These are phyloP conservation scores for Lodderomyces pseudojiufengensis DNA, from an alignment of 1,139 yeast species.

Conservation along the genomic window DNA sequence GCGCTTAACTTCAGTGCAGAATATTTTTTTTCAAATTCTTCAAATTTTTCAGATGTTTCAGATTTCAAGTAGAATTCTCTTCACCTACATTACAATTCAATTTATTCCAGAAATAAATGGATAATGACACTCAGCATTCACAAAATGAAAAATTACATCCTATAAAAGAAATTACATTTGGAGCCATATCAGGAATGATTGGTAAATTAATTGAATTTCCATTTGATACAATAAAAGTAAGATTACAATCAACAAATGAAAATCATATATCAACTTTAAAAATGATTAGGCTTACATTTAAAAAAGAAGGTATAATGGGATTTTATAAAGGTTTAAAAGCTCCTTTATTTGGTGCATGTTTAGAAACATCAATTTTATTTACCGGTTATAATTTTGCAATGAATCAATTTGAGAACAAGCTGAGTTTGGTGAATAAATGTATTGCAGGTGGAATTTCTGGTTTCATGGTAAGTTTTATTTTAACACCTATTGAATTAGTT, in stretches of 20 bases:
- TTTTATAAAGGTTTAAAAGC: slow-evolving; percentile 66
- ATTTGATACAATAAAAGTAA: slow-evolving; percentile 86
- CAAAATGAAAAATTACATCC: slow-evolving; percentile 19
- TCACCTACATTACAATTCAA: too few relatives aligned
- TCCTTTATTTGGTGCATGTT: slow-evolving; percentile 83
- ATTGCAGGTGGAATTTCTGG: slow-evolving; percentile 82
- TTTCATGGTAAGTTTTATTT: slow-evolving; percentile 71
- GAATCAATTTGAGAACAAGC: slow-evolving; percentile 58
- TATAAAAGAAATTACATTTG: slow-evolving; percentile 37
- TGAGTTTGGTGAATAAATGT: slow-evolving; percentile 35
- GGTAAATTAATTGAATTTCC: slow-evolving; percentile 90
- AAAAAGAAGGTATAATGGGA: slow-evolving; percentile 60
- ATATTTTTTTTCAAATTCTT: too few relatives aligned
- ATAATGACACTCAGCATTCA: not conserved
- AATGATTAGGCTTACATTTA: slow-evolving; percentile 59
- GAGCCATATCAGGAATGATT: slow-evolving; percentile 68
- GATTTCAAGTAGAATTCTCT: too few relatives aligned
- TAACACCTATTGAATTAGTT: slow-evolving; percentile 86
- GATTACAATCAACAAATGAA: slow-evolving; percentile 58
- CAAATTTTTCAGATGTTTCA: too few relatives aligned
- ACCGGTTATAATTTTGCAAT: slow-evolving; percentile 65
- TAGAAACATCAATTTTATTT: slow-evolving; percentile 61
- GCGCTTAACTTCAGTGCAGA: too few relatives aligned
- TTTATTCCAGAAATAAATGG: too few relatives aligned
- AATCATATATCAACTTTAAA: slow-evolving; percentile 50